A percentile compares a stretch with the other conserved stretches of the same genome.
Evolutionary conservation across 1,139 yeast genomes (phyloP).

Genomic region (Debaryomyces singareniensis): DNA sequence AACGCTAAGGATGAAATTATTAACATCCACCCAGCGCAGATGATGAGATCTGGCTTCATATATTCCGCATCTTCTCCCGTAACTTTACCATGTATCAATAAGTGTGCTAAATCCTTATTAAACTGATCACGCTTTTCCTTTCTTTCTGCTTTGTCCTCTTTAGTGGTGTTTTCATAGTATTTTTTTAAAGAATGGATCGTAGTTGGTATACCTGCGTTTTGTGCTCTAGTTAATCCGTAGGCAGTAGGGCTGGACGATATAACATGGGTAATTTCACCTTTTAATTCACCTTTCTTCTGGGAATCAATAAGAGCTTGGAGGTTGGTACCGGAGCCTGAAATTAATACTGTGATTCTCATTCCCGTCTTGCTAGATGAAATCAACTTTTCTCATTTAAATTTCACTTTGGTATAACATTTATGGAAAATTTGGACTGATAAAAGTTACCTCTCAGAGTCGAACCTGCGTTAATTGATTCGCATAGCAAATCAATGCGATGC

Average conservation of each 20-base stretch:
- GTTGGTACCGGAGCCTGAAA: slow-evolving; percentile 93
- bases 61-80: slow-evolving; percentile 25
- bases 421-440: too few relatives aligned
- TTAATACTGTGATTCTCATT: slow-evolving; percentile 66
- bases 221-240: slow-evolving; percentile 77
- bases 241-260: slow-evolving; percentile 81
- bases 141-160: slow-evolving; percentile 53
- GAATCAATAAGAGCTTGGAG: slow-evolving; percentile 91
- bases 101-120: slow-evolving; percentile 69
- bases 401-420: too few relatives aligned
- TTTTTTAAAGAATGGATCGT: slow-evolving; percentile 62
- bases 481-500: too few relatives aligned
- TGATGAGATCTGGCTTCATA: slow-evolving; percentile 70
- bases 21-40: slow-evolving; percentile 98
- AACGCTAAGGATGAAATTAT: slow-evolving; percentile 76
- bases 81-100: slow-evolving; percentile 47
- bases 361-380: background rate
- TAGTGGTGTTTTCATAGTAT: slow-evolving; percentile 73
- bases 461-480: too few relatives aligned
- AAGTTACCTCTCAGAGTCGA: too few relatives aligned
- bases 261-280: slow-evolving; percentile 63
- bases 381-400: too few relatives aligned
- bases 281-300: slow-evolving; percentile 29
- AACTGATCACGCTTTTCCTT: slow-evolving; percentile 57
- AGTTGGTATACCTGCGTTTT: slow-evolving; percentile 59